Base-by-base conservation (phyloP, 2,329 filamentous ascomycete species). In the Talaromyces islandicus region DNA sequence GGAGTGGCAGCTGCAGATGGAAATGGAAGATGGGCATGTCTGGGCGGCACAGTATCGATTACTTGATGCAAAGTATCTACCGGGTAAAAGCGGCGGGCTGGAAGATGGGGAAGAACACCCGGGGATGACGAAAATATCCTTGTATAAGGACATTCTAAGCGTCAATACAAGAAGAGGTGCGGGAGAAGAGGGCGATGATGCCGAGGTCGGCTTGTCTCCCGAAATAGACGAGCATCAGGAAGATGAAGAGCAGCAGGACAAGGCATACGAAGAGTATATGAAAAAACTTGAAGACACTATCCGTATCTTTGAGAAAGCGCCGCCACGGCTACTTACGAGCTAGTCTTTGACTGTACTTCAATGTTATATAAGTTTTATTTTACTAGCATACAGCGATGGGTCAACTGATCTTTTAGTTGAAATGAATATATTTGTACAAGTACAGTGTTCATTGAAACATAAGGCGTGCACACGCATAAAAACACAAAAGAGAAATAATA, bases 11-110 rank as follows among this genome's bases (percentile, higher is more conserved):
- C 55, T 69, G 63, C 48, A 64, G 2, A 65, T 67, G 65, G 64
- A 67, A 19, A 62, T 68, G 30, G 48, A 64, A 29, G 67, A 68
- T 25, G 64, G 63, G 17, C 67, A 69, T 63, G 67, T 69, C 10
- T 69, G 67, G 67, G 67, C 67, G 19, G 67, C 65, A 29, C 67
- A 69, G 60, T 69, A 62, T 54, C 66, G 66, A 4, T 50, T 69
- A 19, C 27, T 69, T 4, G 66, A 69, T 59, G 66, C 65, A 7
- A 60, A 54, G 6, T 68, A 62, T 64, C 51, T 62, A 63, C 17
- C 30, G 63, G 56, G 61, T 60, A 2, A 62, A 60, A 17, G 51
- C 29, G 1, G 57, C 57, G 3, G 4, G 64, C 62, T 7, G 60
- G 56, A 3, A 58, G 62, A 4, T 59, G 35, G 35, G 14, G 35